Evolutionary conservation across 1,284 basidiomycete species (phyloP).

Genomic region (Afroboletus lepidellus): DNA sequence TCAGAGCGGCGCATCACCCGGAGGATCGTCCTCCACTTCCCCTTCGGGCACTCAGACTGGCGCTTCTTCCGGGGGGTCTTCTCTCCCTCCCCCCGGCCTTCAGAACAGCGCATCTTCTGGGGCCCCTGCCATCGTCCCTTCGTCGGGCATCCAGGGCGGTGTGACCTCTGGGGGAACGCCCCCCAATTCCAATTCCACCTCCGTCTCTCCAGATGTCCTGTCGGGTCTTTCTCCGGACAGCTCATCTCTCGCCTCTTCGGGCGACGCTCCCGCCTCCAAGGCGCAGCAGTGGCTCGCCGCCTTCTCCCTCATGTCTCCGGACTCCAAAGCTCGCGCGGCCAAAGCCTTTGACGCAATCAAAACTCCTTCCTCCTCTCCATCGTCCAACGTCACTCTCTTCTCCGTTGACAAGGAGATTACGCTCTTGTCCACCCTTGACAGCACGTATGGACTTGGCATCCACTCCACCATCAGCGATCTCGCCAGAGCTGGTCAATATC

Average conservation of each 20-base stretch:
- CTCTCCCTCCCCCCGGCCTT: too few species aligned
- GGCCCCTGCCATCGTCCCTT: too few species aligned
- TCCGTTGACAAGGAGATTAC: neutral
- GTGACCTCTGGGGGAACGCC: too few species aligned
- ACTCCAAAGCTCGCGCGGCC: neutral
- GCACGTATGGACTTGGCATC: neutral
- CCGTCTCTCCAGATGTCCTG: too few species aligned
- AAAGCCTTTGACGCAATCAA: neutral
- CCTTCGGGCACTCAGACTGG: too few species aligned
- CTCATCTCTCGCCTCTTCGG: neutral
- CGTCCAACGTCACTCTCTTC: constrained; percentile 19
- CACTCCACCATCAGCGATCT: neutral
- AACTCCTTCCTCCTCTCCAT: neutral
- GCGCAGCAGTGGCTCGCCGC: neutral
- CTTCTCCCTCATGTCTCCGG: neutral
- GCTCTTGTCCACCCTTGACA: neutral
- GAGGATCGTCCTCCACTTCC: too few species aligned
- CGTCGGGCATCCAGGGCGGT: too few species aligned
- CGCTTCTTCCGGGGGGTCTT: too few species aligned
- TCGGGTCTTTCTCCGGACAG: too few species aligned
- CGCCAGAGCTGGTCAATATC: neutral
- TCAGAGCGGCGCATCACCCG: too few species aligned
- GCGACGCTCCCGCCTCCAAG: neutral
- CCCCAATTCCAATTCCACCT: too few species aligned
- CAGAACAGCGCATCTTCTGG: too few species aligned